phyloP scores from a whole-genome alignment of 208 protist species.

The Histomonas meleagridis region DNA sequence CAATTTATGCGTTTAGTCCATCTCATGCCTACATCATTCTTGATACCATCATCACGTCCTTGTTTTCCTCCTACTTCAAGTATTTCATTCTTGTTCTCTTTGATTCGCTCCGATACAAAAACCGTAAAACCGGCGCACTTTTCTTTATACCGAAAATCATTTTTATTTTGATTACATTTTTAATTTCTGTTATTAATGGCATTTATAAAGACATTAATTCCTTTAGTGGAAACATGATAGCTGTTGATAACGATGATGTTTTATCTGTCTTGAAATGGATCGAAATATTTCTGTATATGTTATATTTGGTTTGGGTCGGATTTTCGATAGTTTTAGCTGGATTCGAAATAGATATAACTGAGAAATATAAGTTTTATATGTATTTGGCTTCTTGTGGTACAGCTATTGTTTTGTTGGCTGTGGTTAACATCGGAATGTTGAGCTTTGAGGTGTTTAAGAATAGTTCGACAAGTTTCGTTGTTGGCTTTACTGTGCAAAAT shows the following conservation, averaged over 20 bases:
- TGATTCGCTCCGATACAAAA: background rate
- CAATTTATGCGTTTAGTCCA: background rate
- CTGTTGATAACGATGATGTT: background rate
- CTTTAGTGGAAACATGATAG: background rate
- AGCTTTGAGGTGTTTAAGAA: background rate
- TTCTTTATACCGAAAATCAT: conserved; percentile 11
- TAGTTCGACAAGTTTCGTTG: background rate
- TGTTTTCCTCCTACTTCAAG: background rate
- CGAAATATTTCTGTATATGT: background rate
- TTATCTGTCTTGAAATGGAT: background rate
- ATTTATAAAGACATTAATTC: background rate
- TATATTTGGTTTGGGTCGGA: background rate
- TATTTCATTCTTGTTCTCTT: conserved; percentile 12
- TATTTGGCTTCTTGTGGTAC: background rate
- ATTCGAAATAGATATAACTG: background rate
- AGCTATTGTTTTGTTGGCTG: background rate
- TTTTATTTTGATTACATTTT: background rate
- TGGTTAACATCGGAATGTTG: background rate
- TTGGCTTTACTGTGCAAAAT: background rate
- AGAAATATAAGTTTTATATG: background rate
- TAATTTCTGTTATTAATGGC: background rate
- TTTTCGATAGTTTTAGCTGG: background rate
- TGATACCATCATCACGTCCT: background rate
- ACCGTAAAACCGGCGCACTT: background rate
- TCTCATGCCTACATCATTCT: background rate